phyloP scores from a whole-genome alignment of 2,329 filamentous ascomycete species.

The Verruconis gallopava region DNA sequence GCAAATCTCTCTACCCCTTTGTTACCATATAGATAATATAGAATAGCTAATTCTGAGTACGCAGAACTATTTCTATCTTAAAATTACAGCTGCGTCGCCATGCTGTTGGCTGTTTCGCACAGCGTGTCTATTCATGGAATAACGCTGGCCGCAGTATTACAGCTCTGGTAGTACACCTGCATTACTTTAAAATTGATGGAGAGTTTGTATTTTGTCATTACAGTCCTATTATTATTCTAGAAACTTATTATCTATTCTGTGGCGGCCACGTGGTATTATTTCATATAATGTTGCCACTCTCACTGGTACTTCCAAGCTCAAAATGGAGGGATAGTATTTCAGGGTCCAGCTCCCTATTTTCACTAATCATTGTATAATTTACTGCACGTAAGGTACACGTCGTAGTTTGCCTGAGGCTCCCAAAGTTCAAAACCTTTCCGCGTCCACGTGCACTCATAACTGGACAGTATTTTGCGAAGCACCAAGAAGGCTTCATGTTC shows the following conservation, averaged over 20 bases:
- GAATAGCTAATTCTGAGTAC: neutral
- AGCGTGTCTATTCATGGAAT: neutral
- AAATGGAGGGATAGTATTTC: neutral
- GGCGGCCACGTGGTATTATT: neutral
- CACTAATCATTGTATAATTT: neutral
- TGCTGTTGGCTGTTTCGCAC: neutral
- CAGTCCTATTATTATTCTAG: neutral
- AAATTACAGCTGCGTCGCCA: neutral
- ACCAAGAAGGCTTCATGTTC: too few species aligned
- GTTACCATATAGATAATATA: neutral
- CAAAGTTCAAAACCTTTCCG: too few species aligned
- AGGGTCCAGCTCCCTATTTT: neutral
- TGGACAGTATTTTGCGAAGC: too few species aligned
- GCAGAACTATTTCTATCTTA: neutral
- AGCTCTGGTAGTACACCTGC: neutral
- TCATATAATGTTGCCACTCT: neutral
- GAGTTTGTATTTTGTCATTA: neutral
- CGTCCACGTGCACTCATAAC: too few species aligned
- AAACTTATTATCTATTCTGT: neutral
- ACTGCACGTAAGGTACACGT: neutral
- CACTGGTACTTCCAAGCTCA: neutral
- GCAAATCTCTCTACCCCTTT: neutral
- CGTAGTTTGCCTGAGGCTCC: neutral
- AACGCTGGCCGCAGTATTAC: neutral
- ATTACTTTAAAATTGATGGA: neutral